Base-by-base conservation (phyloP, 352 stramenopile species). In the Aphanomyces euteiches region DNA sequence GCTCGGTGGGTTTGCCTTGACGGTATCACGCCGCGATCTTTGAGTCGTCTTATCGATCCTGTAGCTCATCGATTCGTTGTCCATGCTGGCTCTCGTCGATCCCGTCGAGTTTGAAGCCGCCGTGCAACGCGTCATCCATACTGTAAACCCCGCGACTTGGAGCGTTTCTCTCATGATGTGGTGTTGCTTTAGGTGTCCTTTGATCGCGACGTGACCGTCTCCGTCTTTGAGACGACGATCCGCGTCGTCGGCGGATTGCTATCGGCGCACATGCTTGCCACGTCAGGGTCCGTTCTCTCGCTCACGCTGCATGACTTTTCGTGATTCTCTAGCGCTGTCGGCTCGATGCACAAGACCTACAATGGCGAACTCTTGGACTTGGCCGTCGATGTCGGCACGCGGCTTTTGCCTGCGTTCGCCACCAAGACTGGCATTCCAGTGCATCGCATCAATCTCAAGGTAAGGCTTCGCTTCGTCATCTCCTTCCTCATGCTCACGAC, bases 381-480 rank as follows among this genome's bases (percentile, higher is more conserved):
- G 28, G 96, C 97, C 0, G 73, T 91, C 38, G 97, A 99, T 75
- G 79, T 99, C 41, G 97, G 93, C 12, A 78, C 91, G 43, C 81
- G 98, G 8, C 77, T 99, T n/a, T 65, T 99, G 13, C 90, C 91
- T 34, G 97, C 97, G 38, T 99, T 99, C 76, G 79, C 98, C 43
- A 99, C 96, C 0, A 79, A 84, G 6, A 99, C 96, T n/a, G 80
- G 77, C 2, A 93, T 99, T 53, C 97, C 97, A 1, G 97, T 97
- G 66, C 95, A 98, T 43, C 97, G 93, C 6, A 85, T 99, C n/a
- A 99, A 99, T 74, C 76, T 99, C 28, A 38, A 83, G 8, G 78
- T 97, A 53, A 87, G 87, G 54, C 3, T 21, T 21, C 54, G 28
- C 77, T 58, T 77, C 47, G 56, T 3, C 45, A 15, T 28, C 45